These are phyloP conservation scores for Colletotrichum lini DNA, from an alignment of 2,329 filamentous ascomycete species.

Conservation along the genomic window DNA sequence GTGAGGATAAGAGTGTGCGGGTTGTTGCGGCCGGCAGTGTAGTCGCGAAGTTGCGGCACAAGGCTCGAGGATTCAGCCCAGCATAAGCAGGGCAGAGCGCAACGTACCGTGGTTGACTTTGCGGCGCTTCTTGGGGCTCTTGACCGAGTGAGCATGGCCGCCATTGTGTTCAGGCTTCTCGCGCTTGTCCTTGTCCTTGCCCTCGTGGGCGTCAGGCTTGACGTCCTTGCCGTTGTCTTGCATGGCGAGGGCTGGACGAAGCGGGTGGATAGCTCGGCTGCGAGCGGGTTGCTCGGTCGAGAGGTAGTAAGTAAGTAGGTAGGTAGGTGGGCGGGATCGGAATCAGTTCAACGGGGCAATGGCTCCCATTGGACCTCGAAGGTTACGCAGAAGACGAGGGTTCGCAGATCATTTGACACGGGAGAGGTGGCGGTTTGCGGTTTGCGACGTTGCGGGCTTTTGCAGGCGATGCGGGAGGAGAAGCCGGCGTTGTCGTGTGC, in stretches of 20 bases:
- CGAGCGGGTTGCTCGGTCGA: conserved; percentile 1
- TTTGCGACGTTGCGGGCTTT: conserved; percentile 1
- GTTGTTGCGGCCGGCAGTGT: conserved; percentile 37
- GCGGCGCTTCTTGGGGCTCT: conserved; percentile 85
- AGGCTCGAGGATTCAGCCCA: not conserved
- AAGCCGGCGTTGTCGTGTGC: conserved; percentile 19
- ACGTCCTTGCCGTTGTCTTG: conserved; percentile 55
- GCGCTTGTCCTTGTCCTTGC: conserved; percentile 45
- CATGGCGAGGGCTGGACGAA: conserved; percentile 47
- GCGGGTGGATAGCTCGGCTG: not conserved
- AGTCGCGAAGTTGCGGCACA: conserved; percentile 21
- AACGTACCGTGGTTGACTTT: conserved; percentile 90
- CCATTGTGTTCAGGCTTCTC: conserved; percentile 50
- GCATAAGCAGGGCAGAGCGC: conserved; percentile 36
- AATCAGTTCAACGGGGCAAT: conserved; percentile 52
- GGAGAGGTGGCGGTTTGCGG: not conserved
- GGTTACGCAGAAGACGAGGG: conserved; percentile 61
- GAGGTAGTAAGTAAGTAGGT: not conserved
- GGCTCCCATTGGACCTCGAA: conserved; percentile 59
- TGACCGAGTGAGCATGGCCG: conserved; percentile 49
- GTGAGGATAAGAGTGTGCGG: conserved; percentile 40
- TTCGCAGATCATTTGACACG: conserved; percentile 52
- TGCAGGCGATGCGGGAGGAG: conserved; percentile 10
- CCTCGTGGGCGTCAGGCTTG: conserved; percentile 56
- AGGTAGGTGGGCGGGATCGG: conserved; percentile 14